These are phyloP conservation scores for Candida sonorensis DNA, from an alignment of 805 yeast species.

Conservation along the genomic window DNA sequence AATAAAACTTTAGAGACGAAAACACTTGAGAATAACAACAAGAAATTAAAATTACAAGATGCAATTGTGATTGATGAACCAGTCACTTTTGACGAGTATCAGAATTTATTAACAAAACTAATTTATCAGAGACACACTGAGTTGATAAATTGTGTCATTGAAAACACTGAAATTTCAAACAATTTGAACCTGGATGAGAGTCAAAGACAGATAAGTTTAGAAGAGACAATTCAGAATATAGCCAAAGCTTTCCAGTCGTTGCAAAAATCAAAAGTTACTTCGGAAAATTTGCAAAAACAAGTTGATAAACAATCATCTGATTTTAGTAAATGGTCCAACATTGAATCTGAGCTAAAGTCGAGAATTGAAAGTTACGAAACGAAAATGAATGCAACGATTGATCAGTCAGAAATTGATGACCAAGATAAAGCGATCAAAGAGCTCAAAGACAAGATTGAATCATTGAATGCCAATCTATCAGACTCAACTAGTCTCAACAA, in stretches of 20 bases:
- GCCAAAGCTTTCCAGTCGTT: slow-evolving; percentile 35
- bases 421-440: slow-evolving; percentile 9
- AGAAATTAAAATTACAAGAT: not conserved
- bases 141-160: slow-evolving; percentile 19
- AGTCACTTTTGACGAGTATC: slow-evolving; percentile 24
- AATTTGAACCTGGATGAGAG: slow-evolving; percentile 32
- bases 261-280: slow-evolving; percentile 26
- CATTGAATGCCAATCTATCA: slow-evolving; percentile 11
- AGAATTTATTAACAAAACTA: slow-evolving; percentile 29
- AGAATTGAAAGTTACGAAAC: slow-evolving; percentile 5
- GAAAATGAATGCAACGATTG: slow-evolving; percentile 1
- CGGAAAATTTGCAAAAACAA: slow-evolving; percentile 23
- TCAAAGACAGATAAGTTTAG: slow-evolving; percentile 32
- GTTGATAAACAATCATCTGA: slow-evolving; percentile 27
- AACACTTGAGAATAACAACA: slow-evolving; percentile 1
- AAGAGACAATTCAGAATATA: slow-evolving; percentile 31
- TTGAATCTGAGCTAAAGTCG: slow-evolving; percentile 4
- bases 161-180: slow-evolving; percentile 16
- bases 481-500: slow-evolving; percentile 18
- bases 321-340: slow-evolving; percentile 13
- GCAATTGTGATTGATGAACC: too few species aligned
- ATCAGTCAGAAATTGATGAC: slow-evolving; percentile 6
- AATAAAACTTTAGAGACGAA: slow-evolving; percentile 6
- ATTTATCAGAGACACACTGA: slow-evolving; percentile 29
- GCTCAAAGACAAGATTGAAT: slow-evolving; percentile 6